Percentiles rank a stretch among this genome's conserved stretches.
These are phyloP conservation scores for Fusarium clavum DNA, from an alignment of 2,329 filamentous ascomycete genomes.

Conservation along the genomic window DNA sequence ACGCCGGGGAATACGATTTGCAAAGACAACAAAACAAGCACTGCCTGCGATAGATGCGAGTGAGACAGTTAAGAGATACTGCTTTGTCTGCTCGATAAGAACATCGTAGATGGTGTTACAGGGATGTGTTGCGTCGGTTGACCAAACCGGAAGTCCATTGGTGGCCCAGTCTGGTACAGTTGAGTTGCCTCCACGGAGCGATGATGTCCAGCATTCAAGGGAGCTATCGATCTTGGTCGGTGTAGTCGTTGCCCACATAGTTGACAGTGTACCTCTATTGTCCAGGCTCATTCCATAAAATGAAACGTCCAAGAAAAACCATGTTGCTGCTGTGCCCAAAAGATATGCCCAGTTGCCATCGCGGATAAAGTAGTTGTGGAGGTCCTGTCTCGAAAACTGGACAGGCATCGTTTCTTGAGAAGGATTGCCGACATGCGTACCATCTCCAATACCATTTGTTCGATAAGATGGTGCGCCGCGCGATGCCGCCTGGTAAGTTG, in stretches of 20 bases:
- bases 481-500: slow-evolving; percentile 43
- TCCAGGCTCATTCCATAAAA: slow-evolving; percentile 66
- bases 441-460: slow-evolving; percentile 32
- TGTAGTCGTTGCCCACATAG: slow-evolving; percentile 53
- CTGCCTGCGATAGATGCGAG: slow-evolving; percentile 64
- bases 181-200: slow-evolving; percentile 56
- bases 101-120: slow-evolving; percentile 66
- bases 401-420: slow-evolving; percentile 55
- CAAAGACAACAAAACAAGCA: slow-evolving; percentile 60
- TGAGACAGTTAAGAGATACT: slow-evolving; percentile 64
- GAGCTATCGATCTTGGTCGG: slow-evolving; percentile 51
- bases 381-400: slow-evolving; percentile 61
- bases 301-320: slow-evolving; percentile 66
- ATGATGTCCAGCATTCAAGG: slow-evolving; percentile 62
- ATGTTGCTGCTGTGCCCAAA: slow-evolving; percentile 58
- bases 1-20: slow-evolving; percentile 61
- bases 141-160: slow-evolving; percentile 59
- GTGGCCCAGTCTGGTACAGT: slow-evolving; percentile 57
- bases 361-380: slow-evolving; percentile 63
- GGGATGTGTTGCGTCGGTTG: slow-evolving; percentile 60
- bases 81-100: slow-evolving; percentile 63
- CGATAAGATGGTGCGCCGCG: slow-evolving; percentile 37
- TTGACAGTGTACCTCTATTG: slow-evolving; percentile 53
- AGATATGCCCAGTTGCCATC: slow-evolving; percentile 54
- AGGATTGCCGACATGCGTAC: slow-evolving; percentile 47